A percentile compares a stretch with the other conserved stretches of the same genome.
These are phyloP conservation scores for Hypomyces rosellus DNA, from an alignment of 2,329 filamentous ascomycete genomes.

Conservation along the genomic window DNA sequence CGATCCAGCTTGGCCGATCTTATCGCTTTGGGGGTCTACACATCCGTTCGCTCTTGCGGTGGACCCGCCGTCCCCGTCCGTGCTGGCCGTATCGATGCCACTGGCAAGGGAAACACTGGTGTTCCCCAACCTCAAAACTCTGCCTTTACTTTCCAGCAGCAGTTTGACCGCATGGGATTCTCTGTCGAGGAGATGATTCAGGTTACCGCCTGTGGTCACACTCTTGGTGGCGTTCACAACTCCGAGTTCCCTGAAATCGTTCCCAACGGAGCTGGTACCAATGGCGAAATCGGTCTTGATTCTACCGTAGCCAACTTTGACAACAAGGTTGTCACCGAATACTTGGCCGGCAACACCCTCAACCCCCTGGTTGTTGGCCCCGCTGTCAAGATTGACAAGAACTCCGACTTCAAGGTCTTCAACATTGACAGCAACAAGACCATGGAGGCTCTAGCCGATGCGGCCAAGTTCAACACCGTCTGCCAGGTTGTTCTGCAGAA, in stretches of 20 bases:
- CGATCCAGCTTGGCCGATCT: constrained; percentile 50
- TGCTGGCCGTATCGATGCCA: constrained; percentile 50
- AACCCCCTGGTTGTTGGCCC: constrained; percentile 51
- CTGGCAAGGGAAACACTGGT: constrained; percentile 37
- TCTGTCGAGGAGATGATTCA: constrained; percentile 52
- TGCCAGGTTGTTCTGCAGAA: constrained; percentile 50
- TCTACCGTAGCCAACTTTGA: constrained; percentile 45
- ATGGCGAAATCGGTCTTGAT: constrained; percentile 43
- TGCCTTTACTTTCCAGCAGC: constrained; percentile 43
- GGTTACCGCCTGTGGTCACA: constrained; percentile 55
- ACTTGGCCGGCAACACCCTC: constrained; percentile 45
- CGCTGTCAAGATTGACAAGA: constrained; percentile 36
- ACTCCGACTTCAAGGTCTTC: constrained; percentile 53
- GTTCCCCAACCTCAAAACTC: constrained; percentile 54
- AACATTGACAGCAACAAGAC: constrained; percentile 50
- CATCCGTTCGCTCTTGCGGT: constrained; percentile 52
- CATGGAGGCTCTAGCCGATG: constrained; percentile 40
- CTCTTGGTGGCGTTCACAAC: constrained; percentile 53
- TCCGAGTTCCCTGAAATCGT: constrained; percentile 48
- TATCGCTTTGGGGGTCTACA: constrained; percentile 52
- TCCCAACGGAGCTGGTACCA: constrained; percentile 33
- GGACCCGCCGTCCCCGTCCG: constrained; percentile 49
- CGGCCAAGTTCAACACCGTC: constrained; percentile 36
- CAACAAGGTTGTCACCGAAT: constrained; percentile 51
- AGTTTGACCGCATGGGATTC: constrained; percentile 55